Conservation (phyloP, 2,329 filamentous ascomycete genomes). For the Cladophialophora psammophila region DNA sequence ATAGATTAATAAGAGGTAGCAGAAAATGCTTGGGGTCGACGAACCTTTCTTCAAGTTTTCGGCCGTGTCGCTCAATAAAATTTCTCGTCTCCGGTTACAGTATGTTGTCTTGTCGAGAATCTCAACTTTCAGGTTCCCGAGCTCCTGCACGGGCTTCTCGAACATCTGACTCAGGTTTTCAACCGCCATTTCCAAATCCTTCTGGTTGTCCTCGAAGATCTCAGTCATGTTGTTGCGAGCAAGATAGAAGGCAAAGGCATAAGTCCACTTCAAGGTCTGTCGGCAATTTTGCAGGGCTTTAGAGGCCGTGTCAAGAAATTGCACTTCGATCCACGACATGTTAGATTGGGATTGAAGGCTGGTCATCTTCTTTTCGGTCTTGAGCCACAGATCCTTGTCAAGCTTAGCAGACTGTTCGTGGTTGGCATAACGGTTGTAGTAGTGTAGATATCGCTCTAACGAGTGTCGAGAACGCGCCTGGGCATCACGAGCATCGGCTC, state of each 20-base stretch:
- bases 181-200: constrained; percentile 95
- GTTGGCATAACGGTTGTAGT: constrained; percentile 99
- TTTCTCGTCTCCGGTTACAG: constrained; percentile 89
- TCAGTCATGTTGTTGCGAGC: constrained; percentile 92
- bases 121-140: constrained; percentile 88
- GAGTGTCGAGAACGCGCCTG: constrained; percentile 91
- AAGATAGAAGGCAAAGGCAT: constrained; percentile 98
- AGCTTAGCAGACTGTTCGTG: constrained; percentile 97
- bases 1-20: constrained; percentile 21
- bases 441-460: constrained; percentile 94
- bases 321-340: constrained; percentile 99
- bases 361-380: constrained; percentile 99
- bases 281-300: constrained; percentile 94
- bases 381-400: constrained; percentile 93
- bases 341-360: constrained; percentile 90
- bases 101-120: constrained; percentile 99
- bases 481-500: constrained; percentile 85
- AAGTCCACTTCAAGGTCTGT: constrained; percentile 99
- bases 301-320: constrained; percentile 92
- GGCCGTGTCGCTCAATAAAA: constrained; percentile 89
- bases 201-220: constrained; percentile 99
- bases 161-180: constrained; percentile 99
- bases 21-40: constrained; percentile 43
- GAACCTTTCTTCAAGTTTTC: constrained; percentile 87
- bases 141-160: constrained; percentile 89